Evolutionary conservation across 768 basidiomycete genomes (phyloP), one percentile per base, ranked within the genome.

Genomic region (Termitomyces eurrhizus): DNA sequence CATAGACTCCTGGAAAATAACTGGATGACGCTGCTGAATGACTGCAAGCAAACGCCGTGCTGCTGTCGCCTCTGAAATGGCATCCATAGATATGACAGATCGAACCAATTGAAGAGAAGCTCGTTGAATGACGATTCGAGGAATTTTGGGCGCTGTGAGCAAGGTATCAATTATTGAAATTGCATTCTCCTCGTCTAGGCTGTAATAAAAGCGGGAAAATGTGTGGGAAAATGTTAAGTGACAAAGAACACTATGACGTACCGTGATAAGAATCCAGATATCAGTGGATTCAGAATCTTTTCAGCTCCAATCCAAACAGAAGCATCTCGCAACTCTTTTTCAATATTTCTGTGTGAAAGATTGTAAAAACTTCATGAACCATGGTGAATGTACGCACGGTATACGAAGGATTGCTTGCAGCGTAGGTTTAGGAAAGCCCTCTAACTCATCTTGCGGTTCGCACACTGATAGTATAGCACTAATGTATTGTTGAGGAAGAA

Each of bases 401-500:
- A 88, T 74, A 54, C 72, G 66, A 45, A 83, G 63, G 52, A 90
- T 66, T 44, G 62, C 60, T 41, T 78, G 79, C 21, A 77, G 61
- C 0, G 74, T 74, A n/a, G 74, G 67, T 29, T 76, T 73, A 4
- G 78, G 73, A 21, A 90, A 73, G 8, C 67, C 66, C 48, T 82
- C 77, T 14, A 89, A 64, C 59, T 81, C 77, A 16, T 83, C 75
- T 71, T 93, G 90, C 9, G 84, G 73, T 24, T 81, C 81, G 64
- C 85, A 87, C 2, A 95, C 75, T 1, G 87, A 83, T 26, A 92
- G 74, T 0, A 84, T 69, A 1, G 90, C 83, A 48, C 81, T 88
- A 4, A 92, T 70, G 42, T 89, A 82, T 64, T 92, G 88, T 24
- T 77, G 75, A 1, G 82, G 74, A 1, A 78, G 73, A 1, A 87